These are phyloP conservation scores for Fraxinus platypoda DNA, from an alignment of 305 asterid genomes.

Conservation along the genomic window DNA sequence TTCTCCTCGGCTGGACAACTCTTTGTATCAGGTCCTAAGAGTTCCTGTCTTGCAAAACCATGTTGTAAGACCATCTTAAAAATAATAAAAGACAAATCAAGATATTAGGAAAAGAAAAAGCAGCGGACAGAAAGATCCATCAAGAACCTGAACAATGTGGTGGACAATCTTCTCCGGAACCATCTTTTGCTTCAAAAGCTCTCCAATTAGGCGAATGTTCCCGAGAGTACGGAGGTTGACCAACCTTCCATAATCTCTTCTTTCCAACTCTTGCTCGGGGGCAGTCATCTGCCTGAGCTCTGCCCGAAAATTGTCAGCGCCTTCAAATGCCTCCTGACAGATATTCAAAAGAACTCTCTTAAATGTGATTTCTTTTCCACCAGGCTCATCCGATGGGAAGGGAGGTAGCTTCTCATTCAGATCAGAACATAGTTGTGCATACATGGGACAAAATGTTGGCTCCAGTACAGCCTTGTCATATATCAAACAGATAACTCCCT, in stretches of 20 bases:
- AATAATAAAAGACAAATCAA: neutral
- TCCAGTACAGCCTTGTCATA: neutral
- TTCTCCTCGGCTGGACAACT: neutral
- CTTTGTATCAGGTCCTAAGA: neutral
- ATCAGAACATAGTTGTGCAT: neutral
- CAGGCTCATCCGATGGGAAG: neutral
- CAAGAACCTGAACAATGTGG: neutral
- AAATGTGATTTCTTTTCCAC: neutral
- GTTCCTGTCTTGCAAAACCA: neutral
- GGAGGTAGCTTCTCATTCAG: neutral
- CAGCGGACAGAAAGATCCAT: neutral
- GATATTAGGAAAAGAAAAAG: neutral
- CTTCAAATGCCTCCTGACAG: neutral
- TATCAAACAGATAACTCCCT: neutral
- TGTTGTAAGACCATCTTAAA: neutral
- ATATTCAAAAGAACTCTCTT: neutral
- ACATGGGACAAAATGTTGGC: neutral
- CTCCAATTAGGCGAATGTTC: neutral
- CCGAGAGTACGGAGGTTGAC: neutral
- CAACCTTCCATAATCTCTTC: neutral
- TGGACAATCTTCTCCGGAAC: neutral
- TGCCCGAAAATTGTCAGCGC: neutral
- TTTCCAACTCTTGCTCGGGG: neutral
- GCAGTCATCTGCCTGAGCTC: neutral
- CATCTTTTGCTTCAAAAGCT: neutral